Conservation (phyloP, 2,329 filamentous ascomycete genomes). For the Fusarium phyllophilum region DNA sequence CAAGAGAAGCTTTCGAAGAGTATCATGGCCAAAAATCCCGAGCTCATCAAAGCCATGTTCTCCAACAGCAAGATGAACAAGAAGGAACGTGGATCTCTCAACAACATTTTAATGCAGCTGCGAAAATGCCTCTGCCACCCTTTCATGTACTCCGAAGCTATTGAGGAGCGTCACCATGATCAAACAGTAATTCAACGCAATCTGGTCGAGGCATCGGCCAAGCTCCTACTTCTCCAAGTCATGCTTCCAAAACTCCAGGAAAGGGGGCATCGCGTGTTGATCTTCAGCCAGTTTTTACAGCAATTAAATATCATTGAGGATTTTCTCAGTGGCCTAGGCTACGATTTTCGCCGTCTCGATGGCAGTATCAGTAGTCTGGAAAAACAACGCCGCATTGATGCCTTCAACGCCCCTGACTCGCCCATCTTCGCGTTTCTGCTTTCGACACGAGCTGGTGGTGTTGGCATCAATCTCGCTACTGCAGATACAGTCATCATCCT, state of each 20-base stretch:
- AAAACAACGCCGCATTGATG: constrained; percentile 94
- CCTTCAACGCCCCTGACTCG: constrained; percentile 88
- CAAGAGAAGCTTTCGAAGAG: constrained; percentile 96
- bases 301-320: constrained; percentile 93
- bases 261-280: constrained; percentile 87
- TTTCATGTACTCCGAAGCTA: constrained; percentile 89
- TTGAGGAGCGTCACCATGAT: constrained; percentile 82
- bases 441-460: constrained; percentile 93
- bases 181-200: constrained; percentile 76
- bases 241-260: constrained; percentile 89
- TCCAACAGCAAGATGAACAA: constrained; percentile 72
- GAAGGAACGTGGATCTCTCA: constrained; percentile 81
- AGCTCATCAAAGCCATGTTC: constrained; percentile 89
- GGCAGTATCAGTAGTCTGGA: constrained; percentile 83
- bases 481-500: constrained; percentile 98
- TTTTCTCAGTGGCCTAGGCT: constrained; percentile 80
- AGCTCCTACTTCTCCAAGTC: constrained; percentile 83
- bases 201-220: constrained; percentile 89
- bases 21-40: constrained; percentile 89
- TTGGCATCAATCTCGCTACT: constrained; percentile 96
- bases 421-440: constrained; percentile 88
- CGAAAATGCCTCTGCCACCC: constrained; percentile 96
- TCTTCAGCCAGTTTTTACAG: constrained; percentile 94
- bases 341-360: constrained; percentile 83
- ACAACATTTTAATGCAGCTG: constrained; percentile 95